These are phyloP conservation scores for Cyclotella cryptica DNA, from an alignment of 108 stramenopile genomes.

Conservation along the genomic window DNA sequence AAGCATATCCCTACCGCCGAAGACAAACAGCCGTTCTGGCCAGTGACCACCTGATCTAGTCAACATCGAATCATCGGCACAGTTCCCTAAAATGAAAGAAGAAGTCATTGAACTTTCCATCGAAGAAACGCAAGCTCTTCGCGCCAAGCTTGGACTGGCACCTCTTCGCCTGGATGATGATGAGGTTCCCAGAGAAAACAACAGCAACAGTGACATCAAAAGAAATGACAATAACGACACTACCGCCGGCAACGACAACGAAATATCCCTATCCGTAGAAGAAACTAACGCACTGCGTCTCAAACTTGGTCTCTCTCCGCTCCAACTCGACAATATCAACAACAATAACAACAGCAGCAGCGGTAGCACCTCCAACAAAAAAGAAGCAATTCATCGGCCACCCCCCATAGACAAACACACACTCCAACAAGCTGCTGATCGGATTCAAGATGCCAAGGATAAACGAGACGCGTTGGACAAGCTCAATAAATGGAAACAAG, in stretches of 20 bases:
- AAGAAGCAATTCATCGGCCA: constrained; percentile 48
- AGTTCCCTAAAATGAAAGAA: constrained; percentile 18
- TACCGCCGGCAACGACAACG: constrained; percentile 24
- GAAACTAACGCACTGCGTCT: constrained; percentile 82
- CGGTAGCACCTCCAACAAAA: constrained; percentile 7
- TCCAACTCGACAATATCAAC: constrained; percentile 21
- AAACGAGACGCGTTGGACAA: constrained; percentile 61
- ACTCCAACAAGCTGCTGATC: constrained; percentile 45
- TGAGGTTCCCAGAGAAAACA: neutral
- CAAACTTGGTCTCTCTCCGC: constrained; percentile 75
- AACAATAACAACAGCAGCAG: constrained; percentile 26
- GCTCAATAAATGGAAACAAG: constrained; percentile 22
- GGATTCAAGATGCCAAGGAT: constrained; percentile 67
- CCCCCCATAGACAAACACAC: constrained; percentile 63
- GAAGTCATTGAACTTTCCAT: constrained; percentile 86
- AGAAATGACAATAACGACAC: neutral
- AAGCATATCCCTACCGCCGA: no score
- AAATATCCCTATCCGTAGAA: constrained; percentile 66
- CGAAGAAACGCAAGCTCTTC: constrained; percentile 87
- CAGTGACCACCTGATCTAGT: no score
- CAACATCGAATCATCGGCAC: no score
- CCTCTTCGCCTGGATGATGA: constrained; percentile 47
- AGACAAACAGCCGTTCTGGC: no score
- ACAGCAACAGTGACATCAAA: neutral
- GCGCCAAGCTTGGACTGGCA: constrained; percentile 73